Evolutionary conservation across 23 red algal genomes (phyloP), one percentile per base, ranked within the genome.

Genomic region (Gracilaria domingensis): DNA sequence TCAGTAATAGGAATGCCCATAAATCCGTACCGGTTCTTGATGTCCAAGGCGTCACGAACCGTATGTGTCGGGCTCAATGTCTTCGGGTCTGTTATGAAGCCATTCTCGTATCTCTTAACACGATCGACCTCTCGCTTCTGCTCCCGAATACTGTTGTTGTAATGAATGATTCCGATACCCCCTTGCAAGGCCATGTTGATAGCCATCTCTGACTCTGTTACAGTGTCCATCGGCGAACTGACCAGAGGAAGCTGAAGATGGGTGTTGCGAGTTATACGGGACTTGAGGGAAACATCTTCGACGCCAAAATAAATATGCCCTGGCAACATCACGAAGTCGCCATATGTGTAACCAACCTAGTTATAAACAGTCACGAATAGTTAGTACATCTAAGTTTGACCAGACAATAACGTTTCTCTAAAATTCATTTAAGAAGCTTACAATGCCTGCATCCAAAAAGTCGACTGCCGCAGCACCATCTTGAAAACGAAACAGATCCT

Each of bases 31-130:
- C 93, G 91, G 69, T 83, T 57, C 86, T 99, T 99, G 54, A 99
- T 95, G 30, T 92, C 97, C 45, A 94, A 57, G 35, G 97, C 97
- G 44, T 99, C 97, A 24, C 94, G 75, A 76, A 99, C 88, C 1
- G 93, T 96, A 87, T 94, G n/a, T 18, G 81, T 85, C 8, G 94
- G 94, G 26, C 82, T 77, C 16, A 99, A 69, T 35, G 97, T 99
- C 53, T 99, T 99, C 16, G 97, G 97, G 82, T 99, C 94, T 12
- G 97, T 99, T 69, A 99, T 99, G 57, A 99, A 99, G 34, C 97
- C 97, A 55, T 96, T 99, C 61, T 99, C 97, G 66, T 91, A 99
- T 32, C 94, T 94, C 89, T 99, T 99, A 18, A 99, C 97, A 58
- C 95, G 91, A 83, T 99, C 94, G 26, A 99, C 97, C 69, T 96